Base-by-base conservation (phyloP, 768 basidiomycete genomes). In the Mycena kentingensis region DNA sequence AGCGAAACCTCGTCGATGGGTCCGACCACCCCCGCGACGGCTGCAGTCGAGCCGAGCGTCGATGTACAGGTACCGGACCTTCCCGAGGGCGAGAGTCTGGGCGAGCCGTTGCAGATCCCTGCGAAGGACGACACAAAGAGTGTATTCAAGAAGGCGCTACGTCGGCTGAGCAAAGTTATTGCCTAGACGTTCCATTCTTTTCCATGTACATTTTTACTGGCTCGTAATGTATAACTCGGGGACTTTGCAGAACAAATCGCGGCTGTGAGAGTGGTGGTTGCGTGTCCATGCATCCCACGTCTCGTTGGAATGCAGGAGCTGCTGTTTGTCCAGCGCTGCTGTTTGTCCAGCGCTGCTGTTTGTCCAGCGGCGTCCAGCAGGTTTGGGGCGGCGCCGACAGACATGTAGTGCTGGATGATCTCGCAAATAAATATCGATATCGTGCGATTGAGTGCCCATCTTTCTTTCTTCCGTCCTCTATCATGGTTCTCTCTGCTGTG, bases 401-500 rank as follows among this genome's bases (percentile, higher is more conserved):
- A n/a, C n/a, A n/a, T n/a, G n/a, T n/a, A n/a, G n/a, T n/a, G n/a
- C n/a, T n/a, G n/a, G n/a, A n/a, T n/a, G n/a, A n/a, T n/a, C n/a
- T n/a, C n/a, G n/a, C n/a, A n/a, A n/a, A 51, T 27, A 28, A 29
- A 50, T 25, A 24, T 6, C 24, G 19, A 24, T n/a, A n/a, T 68
- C 58, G 58, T 48, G 63, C 61, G 67, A 65, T 58, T 65, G 65
- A 63, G 67, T 64, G 54, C 62, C 57, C 56, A 52, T 54, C 63
- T 64, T 42, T 47, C 53, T 62, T 51, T 58, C 49, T 43, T 55
- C 46, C 54, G 54, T 44, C 35, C 36, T 35, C 42, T 49, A 77
- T 64, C 65, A 87, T 93, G 89, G 90, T 93, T 55, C 66, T 71
- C 39, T 93, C 90, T 56, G 88, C 89, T 66, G 89, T 94, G 61